Evolutionary conservation across 148 eudicot genomes (phyloP).

Genomic region (Polygonum maritimum): DNA sequence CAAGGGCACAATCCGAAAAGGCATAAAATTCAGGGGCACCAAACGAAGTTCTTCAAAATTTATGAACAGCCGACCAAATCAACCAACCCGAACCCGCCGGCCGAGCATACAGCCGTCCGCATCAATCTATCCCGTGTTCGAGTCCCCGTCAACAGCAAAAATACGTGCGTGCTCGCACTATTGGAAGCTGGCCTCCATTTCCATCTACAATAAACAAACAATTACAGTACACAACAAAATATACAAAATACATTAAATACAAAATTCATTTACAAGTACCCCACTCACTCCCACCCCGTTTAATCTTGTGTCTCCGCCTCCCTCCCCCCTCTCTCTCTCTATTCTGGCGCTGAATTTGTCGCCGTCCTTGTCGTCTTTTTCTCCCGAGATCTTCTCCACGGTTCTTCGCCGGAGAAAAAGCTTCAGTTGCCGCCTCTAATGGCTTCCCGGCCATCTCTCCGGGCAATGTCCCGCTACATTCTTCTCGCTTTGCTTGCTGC

Average conservation of each 20-base stretch:
- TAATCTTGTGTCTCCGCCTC: not conserved
- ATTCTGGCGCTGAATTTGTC: conserved; percentile 6
- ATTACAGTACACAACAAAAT: not conserved
- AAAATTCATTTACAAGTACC: conserved; percentile 1
- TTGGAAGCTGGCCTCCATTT: conserved; percentile 7
- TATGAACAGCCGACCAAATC: not conserved
- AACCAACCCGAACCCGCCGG: not conserved
- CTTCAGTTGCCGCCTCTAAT: not conserved
- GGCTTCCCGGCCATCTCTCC: conserved; percentile 4
- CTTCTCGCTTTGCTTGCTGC: not conserved
- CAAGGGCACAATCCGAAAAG: no score
- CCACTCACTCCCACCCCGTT: conserved; percentile 5
- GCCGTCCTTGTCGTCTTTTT: not conserved
- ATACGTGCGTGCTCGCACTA: conserved; percentile 3
- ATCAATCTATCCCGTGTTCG: not conserved
- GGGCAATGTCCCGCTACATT: conserved; percentile 8
- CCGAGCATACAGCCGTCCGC: not conserved
- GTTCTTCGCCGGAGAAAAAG: not conserved
- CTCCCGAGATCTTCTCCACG: conserved; percentile 4
- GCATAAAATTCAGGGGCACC: no score
- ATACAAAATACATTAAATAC: not conserved
- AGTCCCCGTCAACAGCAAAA: not conserved
- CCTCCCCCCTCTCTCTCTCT: not conserved
- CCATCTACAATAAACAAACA: not conserved
- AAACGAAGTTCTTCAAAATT: no score